Conservation (phyloP, 371 early-diverging fungal genomes). For the Mucor racemosus region DNA sequence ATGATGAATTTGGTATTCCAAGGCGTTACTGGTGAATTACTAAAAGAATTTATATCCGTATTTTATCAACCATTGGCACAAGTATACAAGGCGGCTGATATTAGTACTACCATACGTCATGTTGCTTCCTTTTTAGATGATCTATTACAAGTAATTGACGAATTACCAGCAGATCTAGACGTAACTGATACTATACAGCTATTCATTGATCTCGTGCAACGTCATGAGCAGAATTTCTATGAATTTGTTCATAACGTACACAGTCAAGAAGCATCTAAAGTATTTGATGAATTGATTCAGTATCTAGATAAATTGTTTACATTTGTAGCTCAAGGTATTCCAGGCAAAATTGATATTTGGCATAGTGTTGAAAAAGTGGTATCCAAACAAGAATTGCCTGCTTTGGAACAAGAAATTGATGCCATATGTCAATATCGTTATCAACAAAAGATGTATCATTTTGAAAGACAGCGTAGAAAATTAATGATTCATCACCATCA, state of each 20-base stretch:
- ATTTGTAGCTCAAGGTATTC: slow-evolving; percentile 39
- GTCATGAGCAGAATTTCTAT: slow-evolving; percentile 65
- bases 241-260: slow-evolving; percentile 67
- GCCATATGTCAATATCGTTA: slow-evolving; percentile 42
- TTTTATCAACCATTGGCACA: slow-evolving; percentile 70
- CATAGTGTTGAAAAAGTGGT: slow-evolving; percentile 13
- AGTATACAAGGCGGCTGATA: slow-evolving; percentile 72
- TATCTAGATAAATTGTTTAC: slow-evolving; percentile 46
- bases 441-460: slow-evolving; percentile 40
- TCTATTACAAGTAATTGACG: slow-evolving; percentile 55
- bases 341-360: slow-evolving; percentile 32
- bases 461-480: slow-evolving; percentile 21
- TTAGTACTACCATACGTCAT: slow-evolving; percentile 64
- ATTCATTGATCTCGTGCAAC: slow-evolving; percentile 52
- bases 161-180: slow-evolving; percentile 11
- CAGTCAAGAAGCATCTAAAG: slow-evolving; percentile 49
- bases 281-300: slow-evolving; percentile 50
- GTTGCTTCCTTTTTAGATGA: slow-evolving; percentile 63
- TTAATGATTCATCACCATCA: slow-evolving; percentile 20
- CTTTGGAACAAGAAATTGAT: slow-evolving; percentile 39
- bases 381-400: slow-evolving; percentile 11
- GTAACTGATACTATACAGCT: slow-evolving; percentile 38
- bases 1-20: slow-evolving; percentile 63
- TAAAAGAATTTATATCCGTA: slow-evolving; percentile 65
- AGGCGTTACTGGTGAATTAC: slow-evolving; percentile 65